Conservation (phyloP, 73 alveolate genomes). For the Chromera velia region DNA sequence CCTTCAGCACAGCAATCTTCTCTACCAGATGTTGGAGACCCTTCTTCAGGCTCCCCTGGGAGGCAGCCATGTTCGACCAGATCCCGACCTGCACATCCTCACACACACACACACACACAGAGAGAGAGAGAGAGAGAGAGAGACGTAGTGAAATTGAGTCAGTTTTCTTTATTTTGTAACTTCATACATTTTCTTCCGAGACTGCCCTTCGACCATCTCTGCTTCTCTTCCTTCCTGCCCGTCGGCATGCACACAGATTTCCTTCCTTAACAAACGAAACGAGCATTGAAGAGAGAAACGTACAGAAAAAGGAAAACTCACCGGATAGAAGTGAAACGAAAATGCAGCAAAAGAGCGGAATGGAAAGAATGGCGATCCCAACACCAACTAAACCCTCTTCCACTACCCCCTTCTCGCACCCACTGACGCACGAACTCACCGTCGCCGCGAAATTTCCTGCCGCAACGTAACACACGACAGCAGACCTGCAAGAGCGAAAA, state of each 20-base stretch:
- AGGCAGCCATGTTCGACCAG: background rate
- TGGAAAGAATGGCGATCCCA: too few relatives aligned
- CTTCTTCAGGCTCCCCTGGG: constrained; percentile 19
- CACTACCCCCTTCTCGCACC: too few relatives aligned
- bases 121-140: too few relatives aligned
- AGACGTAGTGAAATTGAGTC: background rate
- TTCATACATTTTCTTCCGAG: background rate
- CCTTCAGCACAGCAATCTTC: constrained; percentile 39
- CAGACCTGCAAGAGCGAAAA: background rate
- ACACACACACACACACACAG: too few relatives aligned
- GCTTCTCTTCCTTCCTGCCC: background rate
- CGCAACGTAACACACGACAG: constrained; percentile 12
- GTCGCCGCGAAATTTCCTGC: constrained; percentile 28
- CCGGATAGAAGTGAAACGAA: too few relatives aligned
- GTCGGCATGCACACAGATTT: too few relatives aligned
- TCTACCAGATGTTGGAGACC: constrained; percentile 32
- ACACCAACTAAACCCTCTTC: too few relatives aligned
- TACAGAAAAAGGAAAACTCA: too few relatives aligned
- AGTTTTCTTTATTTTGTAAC: background rate
- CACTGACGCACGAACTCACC: constrained; percentile 22
- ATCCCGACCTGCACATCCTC: too few relatives aligned
- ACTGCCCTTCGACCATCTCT: background rate
- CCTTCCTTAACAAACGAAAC: too few relatives aligned
- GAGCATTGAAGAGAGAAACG: too few relatives aligned
- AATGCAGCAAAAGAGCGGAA: too few relatives aligned